Evolutionary conservation across 2,329 filamentous ascomycete genomes (phyloP), one percentile per base, ranked within the genome.

Genomic region (Canariomyces notabilis): DNA sequence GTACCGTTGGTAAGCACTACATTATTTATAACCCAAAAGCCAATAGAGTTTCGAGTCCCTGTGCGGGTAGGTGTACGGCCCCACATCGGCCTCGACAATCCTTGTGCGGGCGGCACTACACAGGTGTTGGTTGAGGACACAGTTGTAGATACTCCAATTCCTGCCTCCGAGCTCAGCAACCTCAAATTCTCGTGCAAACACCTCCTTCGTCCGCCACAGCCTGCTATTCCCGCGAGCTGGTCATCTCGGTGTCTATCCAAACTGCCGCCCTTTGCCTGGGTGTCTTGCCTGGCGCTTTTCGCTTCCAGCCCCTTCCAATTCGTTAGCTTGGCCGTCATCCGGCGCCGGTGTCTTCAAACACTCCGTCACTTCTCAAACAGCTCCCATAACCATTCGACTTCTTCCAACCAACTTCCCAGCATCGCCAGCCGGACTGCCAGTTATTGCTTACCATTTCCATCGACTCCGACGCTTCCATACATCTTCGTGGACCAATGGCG

Each of bases 401-500:
- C 26, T 6, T 22, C 40, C 40, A 11, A 5, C 32, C 22, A 21
- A 23, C 6, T 2, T 9, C 21, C 21, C 47, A 38, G 46, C 49
- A 44, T 23, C 26, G 42, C 45, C 51, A 53, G 46, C 51, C 40
- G 51, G 51, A 49, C 51, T 51, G 49, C 44, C 45, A 35, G n/a
- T 19, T 43, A 33, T 20, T 44, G 15, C 21, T 26, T 31, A 31
- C 23, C n/a, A 5, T 29, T 15, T 29, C 26, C 22, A 36, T 19
- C 40, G 21, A 46, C 21, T 33, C 18, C 32, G 19, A 36, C 20
- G 29, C 43, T 20, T 32, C 42, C 29, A 32, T 38, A 31, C 37
- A 40, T 8, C 22, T 41, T 14, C 41, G 43, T 37, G 34, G 18
- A 43, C 33, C 52, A 53, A 72, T 72, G 70, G 67, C 70, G 53